Conservation (phyloP, 208 protist genomes). For the Acanthamoeba lugdunensis region DNA sequence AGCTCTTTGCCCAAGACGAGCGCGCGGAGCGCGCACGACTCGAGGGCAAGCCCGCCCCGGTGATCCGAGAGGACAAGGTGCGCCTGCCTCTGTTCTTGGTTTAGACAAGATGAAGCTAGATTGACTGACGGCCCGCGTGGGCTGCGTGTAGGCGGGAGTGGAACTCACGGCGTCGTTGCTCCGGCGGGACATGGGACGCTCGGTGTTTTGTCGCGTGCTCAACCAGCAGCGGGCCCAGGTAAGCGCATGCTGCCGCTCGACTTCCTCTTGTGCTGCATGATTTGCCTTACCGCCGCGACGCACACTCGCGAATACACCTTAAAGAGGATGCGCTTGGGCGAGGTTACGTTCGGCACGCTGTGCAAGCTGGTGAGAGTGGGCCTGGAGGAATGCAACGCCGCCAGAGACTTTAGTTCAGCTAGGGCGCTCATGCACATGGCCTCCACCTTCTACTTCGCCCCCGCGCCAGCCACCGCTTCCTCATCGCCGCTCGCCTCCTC, state of each 20-base stretch:
- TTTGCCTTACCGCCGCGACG: background rate
- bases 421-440: constrained; percentile 38
- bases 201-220: constrained; percentile 39
- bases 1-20: constrained; percentile 38
- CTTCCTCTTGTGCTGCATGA: background rate
- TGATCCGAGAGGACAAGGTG: background rate
- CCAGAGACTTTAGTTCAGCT: background rate
- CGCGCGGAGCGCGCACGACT: background rate
- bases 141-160: background rate
- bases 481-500: constrained; percentile 6
- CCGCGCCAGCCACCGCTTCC: background rate
- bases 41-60: background rate
- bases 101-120: background rate
- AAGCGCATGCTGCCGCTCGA: background rate
- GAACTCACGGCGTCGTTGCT: background rate
- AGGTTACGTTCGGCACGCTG: background rate
- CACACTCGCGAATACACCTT: background rate
- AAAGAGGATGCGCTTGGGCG: constrained; percentile 40
- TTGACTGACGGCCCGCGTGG: background rate
- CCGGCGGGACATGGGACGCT: constrained; percentile 1
- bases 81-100: background rate
- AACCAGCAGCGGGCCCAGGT: constrained; percentile 61
- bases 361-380: background rate
- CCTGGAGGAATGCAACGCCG: constrained; percentile 21
- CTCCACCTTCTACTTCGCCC: constrained; percentile 24